Percentiles rank a stretch among this genome's conserved stretches.
phyloP scores from a whole-genome alignment of 2,329 filamentous ascomycete genomes.

The Helotiales sp. region DNA sequence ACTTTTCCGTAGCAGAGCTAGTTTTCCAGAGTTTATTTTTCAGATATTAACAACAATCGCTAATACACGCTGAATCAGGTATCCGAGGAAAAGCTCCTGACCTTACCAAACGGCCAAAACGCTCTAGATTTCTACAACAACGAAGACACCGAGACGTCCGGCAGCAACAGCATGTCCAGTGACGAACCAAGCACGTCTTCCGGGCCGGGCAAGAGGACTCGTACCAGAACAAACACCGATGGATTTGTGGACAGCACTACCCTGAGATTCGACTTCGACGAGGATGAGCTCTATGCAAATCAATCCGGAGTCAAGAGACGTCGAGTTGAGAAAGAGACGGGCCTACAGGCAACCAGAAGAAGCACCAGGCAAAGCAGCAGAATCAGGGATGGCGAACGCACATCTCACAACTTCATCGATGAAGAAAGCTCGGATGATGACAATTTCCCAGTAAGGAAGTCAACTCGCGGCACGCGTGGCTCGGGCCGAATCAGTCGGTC shows the following conservation, averaged over 20 bases:
- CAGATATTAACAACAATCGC: too few relatives aligned
- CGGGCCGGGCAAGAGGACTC: constrained; percentile 24
- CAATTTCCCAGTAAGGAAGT: constrained; percentile 3
- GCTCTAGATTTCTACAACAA: constrained; percentile 44
- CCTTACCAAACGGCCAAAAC: constrained; percentile 45
- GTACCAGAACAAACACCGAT: constrained; percentile 15
- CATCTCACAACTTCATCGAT: constrained; percentile 12
- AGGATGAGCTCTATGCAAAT: constrained; percentile 20
- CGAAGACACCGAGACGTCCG: constrained; percentile 18
- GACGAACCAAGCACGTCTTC: constrained; percentile 17
- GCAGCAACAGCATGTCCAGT: constrained; percentile 15
- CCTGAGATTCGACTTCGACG: constrained; percentile 21
- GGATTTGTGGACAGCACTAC: constrained; percentile 24
- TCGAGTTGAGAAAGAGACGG: constrained; percentile 21
- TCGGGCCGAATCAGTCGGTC: constrained; percentile 26
- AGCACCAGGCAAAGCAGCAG: constrained; percentile 22
- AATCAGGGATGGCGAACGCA: constrained; percentile 13
- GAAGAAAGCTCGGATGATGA: constrained; percentile 18
- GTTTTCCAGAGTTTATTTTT: too few relatives aligned
- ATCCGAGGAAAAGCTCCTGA: constrained; percentile 43
- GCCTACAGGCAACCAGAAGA: constrained; percentile 17
- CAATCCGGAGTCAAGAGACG: constrained; percentile 24
- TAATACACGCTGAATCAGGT: constrained; percentile 41
- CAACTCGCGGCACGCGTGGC: constrained; percentile 5
- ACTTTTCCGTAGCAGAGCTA: too few relatives aligned